phyloP scores from a whole-genome alignment of 2,329 filamentous ascomycete genomes.

The Diaporthe sp. region DNA sequence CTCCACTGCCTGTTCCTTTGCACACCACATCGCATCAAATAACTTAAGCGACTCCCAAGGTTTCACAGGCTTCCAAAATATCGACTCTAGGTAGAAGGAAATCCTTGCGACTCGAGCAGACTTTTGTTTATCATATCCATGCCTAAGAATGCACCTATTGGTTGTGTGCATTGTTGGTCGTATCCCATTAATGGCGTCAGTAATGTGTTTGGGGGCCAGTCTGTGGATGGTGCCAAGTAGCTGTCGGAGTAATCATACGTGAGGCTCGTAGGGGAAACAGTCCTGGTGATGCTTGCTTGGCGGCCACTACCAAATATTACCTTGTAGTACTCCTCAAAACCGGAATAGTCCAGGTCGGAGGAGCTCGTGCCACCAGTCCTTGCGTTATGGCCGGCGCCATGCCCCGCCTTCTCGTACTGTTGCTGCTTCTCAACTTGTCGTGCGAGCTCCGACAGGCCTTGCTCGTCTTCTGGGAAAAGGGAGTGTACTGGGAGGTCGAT shows the following conservation, averaged over 20 bases:
- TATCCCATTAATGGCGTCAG: constrained; percentile 49
- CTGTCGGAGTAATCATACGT: constrained; percentile 56
- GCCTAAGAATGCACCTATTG: constrained; percentile 52
- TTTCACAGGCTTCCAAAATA: no score
- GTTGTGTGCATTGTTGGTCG: constrained; percentile 52
- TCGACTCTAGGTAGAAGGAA: no score
- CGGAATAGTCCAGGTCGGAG: constrained; percentile 65
- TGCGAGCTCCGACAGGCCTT: constrained; percentile 66
- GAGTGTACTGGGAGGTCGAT: constrained; percentile 67
- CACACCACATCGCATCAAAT: no score
- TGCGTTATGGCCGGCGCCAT: constrained; percentile 46
- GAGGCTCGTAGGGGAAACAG: constrained; percentile 66
- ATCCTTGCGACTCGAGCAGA: constrained; percentile 60
- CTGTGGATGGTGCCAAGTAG: constrained; percentile 40
- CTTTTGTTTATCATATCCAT: constrained; percentile 61
- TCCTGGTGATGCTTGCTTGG: constrained; percentile 51
- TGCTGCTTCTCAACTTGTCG: constrained; percentile 63
- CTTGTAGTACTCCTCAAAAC: constrained; percentile 66
- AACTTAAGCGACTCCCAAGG: no score
- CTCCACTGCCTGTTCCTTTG: no score
- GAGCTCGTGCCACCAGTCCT: constrained; percentile 63
- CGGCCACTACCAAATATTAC: constrained; percentile 54
- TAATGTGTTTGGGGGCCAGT: constrained; percentile 44
- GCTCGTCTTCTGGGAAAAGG: constrained; percentile 71
- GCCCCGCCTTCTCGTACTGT: constrained; percentile 48